These are phyloP conservation scores for Chaetomium tenue DNA, from an alignment of 495 filamentous ascomycete species.

Conservation along the genomic window DNA sequence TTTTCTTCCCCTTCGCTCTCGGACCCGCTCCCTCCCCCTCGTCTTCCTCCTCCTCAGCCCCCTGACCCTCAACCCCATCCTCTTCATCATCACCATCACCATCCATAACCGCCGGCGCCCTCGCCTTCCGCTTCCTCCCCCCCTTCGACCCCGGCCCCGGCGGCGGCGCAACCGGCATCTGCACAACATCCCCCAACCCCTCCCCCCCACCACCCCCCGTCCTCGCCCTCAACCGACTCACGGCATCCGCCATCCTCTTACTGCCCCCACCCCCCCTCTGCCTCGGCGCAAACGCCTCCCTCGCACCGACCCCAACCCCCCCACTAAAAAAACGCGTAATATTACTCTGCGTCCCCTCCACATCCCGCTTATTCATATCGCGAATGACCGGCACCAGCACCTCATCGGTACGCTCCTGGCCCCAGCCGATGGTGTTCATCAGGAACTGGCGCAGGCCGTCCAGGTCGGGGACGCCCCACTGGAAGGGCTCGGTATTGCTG, in stretches of 20 bases:
- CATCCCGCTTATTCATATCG: constrained; percentile 84
- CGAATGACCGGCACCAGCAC: constrained; percentile 89
- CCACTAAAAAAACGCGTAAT: constrained; percentile 83
- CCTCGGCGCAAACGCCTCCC: constrained; percentile 76
- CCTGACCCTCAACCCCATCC: constrained; percentile 20
- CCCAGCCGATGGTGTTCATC: constrained; percentile 94
- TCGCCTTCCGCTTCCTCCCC: constrained; percentile 32
- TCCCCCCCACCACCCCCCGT: constrained; percentile 21
- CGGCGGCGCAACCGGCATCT: constrained; percentile 29
- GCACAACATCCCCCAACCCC: constrained; percentile 20
- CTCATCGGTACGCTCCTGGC: constrained; percentile 85
- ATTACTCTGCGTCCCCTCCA: constrained; percentile 91
- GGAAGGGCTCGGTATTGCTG: constrained; percentile 68
- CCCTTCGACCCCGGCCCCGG: constrained; percentile 13
- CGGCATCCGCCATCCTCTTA: constrained; percentile 80
- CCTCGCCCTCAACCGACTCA: constrained; percentile 60
- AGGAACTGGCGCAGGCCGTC: constrained; percentile 80
- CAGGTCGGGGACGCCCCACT: constrained; percentile 94
- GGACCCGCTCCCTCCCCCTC: constrained; percentile 22
- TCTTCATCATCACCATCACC: constrained; percentile 30
- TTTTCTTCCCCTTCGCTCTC: constrained; percentile 28
- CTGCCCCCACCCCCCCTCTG: constrained; percentile 60
- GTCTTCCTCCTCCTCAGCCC: constrained; percentile 25
- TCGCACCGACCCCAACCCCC: constrained; percentile 39
- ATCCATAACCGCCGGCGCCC: constrained; percentile 26